phyloP scores from a whole-genome alignment of 164 flowering plant genomes.

The Vitis rupestris region DNA sequence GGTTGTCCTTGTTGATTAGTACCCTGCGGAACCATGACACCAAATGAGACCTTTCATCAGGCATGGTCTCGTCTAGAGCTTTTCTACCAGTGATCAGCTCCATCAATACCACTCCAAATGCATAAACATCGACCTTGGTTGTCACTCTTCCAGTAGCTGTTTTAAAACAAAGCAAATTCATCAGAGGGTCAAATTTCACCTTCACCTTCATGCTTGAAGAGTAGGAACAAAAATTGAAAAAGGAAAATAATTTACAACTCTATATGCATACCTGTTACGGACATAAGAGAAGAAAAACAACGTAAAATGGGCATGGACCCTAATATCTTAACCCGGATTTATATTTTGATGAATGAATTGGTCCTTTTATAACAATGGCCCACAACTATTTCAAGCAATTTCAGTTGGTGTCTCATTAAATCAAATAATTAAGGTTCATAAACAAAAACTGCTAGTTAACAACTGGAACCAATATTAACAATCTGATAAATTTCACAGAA shows the following conservation, averaged over 20 bases:
- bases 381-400: no score
- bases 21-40: conserved; percentile 47
- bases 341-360: no score
- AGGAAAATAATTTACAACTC: neutral
- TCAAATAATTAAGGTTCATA: no score
- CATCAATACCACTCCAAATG: conserved; percentile 48
- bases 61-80: conserved; percentile 36
- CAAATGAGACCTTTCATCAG: conserved; percentile 40
- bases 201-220: neutral
- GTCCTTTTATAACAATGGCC: no score
- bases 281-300: no score
- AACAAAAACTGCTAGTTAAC: no score
- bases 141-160: conserved; percentile 52
- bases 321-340: no score
- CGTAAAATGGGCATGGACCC: no score
- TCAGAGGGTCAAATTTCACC: neutral
- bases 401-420: no score
- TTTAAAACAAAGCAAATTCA: neutral
- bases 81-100: conserved; percentile 45
- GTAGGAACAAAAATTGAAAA: neutral
- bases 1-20: conserved; percentile 35
- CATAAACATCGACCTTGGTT: conserved; percentile 48
- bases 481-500: no score
- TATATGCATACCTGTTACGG: no score
- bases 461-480: no score